These are phyloP conservation scores for Neofusicoccum sp. DNA, from an alignment of 2,329 filamentous ascomycete genomes.

Conservation along the genomic window DNA sequence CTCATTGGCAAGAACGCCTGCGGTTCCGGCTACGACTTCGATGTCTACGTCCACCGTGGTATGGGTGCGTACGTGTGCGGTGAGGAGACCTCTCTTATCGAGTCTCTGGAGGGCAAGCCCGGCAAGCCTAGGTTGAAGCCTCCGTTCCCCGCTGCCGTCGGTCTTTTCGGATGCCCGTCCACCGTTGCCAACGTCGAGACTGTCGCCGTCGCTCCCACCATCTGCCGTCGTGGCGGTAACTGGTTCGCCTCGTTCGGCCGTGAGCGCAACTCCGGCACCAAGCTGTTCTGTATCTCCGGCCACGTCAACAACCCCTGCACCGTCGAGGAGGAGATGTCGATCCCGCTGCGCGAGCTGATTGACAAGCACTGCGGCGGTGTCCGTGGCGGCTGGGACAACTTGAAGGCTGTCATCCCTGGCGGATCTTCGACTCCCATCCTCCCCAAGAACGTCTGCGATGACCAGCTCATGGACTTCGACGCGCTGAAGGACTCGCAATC, in stretches of 20 bases:
- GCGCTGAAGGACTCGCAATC: slow-evolving; percentile 96
- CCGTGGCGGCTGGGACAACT: slow-evolving; percentile 94
- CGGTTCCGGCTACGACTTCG: slow-evolving; percentile 94
- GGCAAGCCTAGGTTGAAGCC: slow-evolving; percentile 99
- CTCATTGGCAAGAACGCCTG: slow-evolving; percentile 98
- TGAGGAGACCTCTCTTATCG: slow-evolving; percentile 96
- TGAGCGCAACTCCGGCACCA: slow-evolving; percentile 94
- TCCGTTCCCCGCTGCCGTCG: slow-evolving; percentile 94
- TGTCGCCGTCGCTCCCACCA: slow-evolving; percentile 90
- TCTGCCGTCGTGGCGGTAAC: slow-evolving; percentile 82
- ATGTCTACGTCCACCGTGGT: slow-evolving; percentile 93
- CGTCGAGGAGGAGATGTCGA: slow-evolving; percentile 99
- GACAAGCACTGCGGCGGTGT: slow-evolving; percentile 98
- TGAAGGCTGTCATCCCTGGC: slow-evolving; percentile 91
- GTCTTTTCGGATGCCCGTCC: slow-evolving; percentile 95
- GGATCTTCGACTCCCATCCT: slow-evolving; percentile 96
- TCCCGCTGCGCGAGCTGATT: slow-evolving; percentile 91
- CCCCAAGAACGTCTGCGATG: slow-evolving; percentile 84
- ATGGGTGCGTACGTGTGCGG: slow-evolving; percentile 98
- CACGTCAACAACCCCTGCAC: slow-evolving; percentile 98
- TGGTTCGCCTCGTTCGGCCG: slow-evolving; percentile 96
- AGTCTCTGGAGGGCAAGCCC: slow-evolving; percentile 96
- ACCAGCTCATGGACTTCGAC: slow-evolving; percentile 99
- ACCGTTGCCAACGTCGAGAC: slow-evolving; percentile 99
- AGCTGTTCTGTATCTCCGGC: slow-evolving; percentile 97